Evolutionary conservation across 1,284 basidiomycete genomes (phyloP), one percentile per base, ranked within the genome.

Genomic region (Ustilago vetiveriae): DNA sequence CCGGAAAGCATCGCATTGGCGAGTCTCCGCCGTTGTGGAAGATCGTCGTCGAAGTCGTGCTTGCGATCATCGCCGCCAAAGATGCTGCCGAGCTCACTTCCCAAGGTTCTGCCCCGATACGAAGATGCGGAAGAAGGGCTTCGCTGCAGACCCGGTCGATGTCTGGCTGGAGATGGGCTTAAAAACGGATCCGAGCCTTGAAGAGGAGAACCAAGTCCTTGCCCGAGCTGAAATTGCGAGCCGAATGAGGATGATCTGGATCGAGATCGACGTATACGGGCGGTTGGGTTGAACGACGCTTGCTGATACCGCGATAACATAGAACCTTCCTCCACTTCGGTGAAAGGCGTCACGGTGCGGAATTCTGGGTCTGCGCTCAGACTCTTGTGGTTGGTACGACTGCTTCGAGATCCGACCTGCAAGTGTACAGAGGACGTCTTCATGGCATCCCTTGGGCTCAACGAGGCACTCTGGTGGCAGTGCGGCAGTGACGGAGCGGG

Each of bases 61-160:
- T 53, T 53, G 23, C 72, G 66, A 23, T 75, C 73, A 24, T 63
- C 64, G 16, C 60, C 70, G 16, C 72, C 75, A 45, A 68, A 70
- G 47, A 74, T 62, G 58, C 75, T 77, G n/a, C 75, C 74, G 10
- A 77, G 64, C 64, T 77, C 75, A 40, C 74, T 78, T 9, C 66
- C 74, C 14, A 78, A 51, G 13, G 66, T 72, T 17, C 64, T 44
- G n/a, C 56, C 68, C 14, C 56, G 58, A 17, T 58, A 30, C 4
- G 62, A 54, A 39, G 45, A 45, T 13, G 30, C 35, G 5, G 62
- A 65, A 6, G 41, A 37, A 13, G 54, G 54, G 19, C 46, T 58
- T 13, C 38, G 54, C 16, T 23, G 22, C 21, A 43, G 3, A 14
- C 7, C 30, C 2, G 37, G 49, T 6, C 47, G 51, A 23, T 45